Percentiles rank a stretch among this genome's conserved stretches.
Evolutionary conservation across 179 eudicot genomes (phyloP).

Genomic region (Gypsophila paniculata): DNA sequence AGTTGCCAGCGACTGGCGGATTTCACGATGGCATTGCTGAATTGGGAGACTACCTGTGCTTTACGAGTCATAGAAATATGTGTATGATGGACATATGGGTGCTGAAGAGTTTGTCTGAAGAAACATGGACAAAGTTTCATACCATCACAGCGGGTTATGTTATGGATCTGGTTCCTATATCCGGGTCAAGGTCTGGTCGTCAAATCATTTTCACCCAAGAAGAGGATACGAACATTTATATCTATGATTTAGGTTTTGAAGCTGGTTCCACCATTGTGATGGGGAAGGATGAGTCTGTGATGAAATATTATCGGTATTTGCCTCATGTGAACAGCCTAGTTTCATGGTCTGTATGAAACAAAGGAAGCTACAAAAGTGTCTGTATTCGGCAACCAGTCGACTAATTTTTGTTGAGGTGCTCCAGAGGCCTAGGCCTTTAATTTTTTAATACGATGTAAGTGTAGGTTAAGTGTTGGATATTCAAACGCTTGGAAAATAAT

Average conservation of each 20-base stretch:
- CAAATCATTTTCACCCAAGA: slow-evolving; percentile 33
- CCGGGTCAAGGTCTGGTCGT: slow-evolving; percentile 23
- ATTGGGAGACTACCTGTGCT: slow-evolving; percentile 36
- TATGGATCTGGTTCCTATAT: slow-evolving; percentile 37
- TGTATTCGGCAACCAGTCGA: no score
- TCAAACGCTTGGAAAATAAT: no score
- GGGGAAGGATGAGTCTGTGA: not conserved
- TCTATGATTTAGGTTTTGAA: slow-evolving; percentile 30
- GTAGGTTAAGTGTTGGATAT: not conserved
- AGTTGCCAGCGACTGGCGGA: slow-evolving; percentile 34
- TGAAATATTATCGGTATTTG: not conserved
- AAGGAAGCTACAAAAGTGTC: not conserved
- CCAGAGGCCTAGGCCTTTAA: no score
- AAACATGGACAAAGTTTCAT: slow-evolving; percentile 38
- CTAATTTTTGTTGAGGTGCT: no score
- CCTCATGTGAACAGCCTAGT: slow-evolving; percentile 40
- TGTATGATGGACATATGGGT: slow-evolving; percentile 41
- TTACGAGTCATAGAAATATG: slow-evolving; percentile 25
- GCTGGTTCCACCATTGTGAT: slow-evolving; percentile 19
- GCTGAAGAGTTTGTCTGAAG: slow-evolving; percentile 27
- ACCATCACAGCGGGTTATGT: slow-evolving; percentile 17
- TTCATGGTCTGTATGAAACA: slow-evolving; percentile 14
- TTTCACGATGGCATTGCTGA: slow-evolving; percentile 33
- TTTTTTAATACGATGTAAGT: no score
- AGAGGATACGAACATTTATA: slow-evolving; percentile 23